Evolutionary conservation across 2,329 filamentous ascomycete species (phyloP).

Genomic region (Falciphora oryzae): DNA sequence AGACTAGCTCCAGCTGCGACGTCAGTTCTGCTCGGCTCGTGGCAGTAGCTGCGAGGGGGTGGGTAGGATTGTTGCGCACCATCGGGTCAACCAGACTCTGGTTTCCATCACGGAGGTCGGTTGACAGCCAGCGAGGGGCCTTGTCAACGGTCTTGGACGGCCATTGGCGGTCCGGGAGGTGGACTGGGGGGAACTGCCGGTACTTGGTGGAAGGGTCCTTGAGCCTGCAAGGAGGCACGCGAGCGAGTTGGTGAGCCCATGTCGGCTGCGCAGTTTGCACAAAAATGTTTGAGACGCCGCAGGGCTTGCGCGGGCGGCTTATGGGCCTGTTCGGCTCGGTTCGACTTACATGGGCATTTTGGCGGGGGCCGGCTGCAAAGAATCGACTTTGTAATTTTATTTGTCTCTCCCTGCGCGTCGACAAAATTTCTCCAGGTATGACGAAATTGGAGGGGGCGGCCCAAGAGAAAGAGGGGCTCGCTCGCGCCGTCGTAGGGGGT

Average conservation of each 20-base stretch:
- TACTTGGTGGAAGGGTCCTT: slow-evolving; percentile 74
- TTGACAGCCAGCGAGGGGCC: slow-evolving; percentile 85
- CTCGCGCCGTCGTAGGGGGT: not conserved
- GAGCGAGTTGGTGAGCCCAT: not conserved
- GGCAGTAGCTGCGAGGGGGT: slow-evolving; percentile 5
- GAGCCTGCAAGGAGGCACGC: slow-evolving; percentile 43
- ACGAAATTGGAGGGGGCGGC: slow-evolving; percentile 3
- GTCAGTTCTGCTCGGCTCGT: not conserved
- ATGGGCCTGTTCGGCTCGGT: too few species aligned
- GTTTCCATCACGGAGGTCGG: slow-evolving; percentile 86
- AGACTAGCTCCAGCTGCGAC: slow-evolving; percentile 47
- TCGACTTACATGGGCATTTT: slow-evolving; percentile 28
- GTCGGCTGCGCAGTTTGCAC: not conserved
- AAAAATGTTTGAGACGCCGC: too few species aligned
- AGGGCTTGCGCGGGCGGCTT: not conserved
- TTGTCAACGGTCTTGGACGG: slow-evolving; percentile 76
- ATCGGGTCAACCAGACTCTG: slow-evolving; percentile 91
- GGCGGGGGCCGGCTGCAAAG: slow-evolving; percentile 6
- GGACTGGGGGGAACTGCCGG: slow-evolving; percentile 59
- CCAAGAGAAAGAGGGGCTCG: not conserved
- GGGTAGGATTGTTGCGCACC: slow-evolving; percentile 43
- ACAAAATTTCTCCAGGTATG: slow-evolving; percentile 5
- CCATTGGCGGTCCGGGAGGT: slow-evolving; percentile 73
- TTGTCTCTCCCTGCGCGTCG: slow-evolving; percentile 1
- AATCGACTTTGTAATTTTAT: not conserved